phyloP scores from a whole-genome alignment of 139 green algal genomes.

The Deuterostichococcus epilithicus region DNA sequence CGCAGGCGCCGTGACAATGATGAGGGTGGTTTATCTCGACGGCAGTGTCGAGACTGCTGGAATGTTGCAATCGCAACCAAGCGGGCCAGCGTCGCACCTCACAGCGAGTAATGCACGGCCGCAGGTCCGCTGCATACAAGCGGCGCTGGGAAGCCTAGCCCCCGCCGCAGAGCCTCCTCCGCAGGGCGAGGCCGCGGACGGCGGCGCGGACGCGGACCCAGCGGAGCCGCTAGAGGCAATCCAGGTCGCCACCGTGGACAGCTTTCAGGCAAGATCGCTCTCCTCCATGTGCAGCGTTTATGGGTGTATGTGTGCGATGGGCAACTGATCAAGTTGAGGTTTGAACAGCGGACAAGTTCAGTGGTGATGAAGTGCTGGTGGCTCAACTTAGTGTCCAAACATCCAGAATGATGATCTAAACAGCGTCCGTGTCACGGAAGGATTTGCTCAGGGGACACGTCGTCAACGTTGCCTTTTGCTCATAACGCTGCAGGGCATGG shows the following conservation, averaged over 20 bases:
- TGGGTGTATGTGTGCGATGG: neutral
- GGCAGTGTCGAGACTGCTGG: no score
- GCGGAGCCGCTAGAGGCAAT: constrained; percentile 3
- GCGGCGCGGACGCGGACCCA: neutral
- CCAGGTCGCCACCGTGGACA: constrained; percentile 79
- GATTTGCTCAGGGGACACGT: neutral
- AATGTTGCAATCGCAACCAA: no score
- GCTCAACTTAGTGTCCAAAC: neutral
- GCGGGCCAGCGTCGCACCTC: neutral
- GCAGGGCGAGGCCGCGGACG: neutral
- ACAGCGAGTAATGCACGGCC: neutral
- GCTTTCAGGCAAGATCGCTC: constrained; percentile 56
- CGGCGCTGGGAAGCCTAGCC: neutral
- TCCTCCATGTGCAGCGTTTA: neutral
- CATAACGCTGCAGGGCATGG: constrained; percentile 52
- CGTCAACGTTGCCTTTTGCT: neutral
- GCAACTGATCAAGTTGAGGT: neutral
- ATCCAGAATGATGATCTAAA: neutral
- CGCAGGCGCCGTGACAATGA: no score
- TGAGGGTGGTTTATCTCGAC: no score
- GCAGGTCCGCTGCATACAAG: neutral
- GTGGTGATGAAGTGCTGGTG: neutral
- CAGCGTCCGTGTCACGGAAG: neutral
- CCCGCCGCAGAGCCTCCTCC: neutral
- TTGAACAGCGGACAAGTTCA: neutral